A percentile compares a stretch with the other conserved stretches of the same genome.
phyloP scores from a whole-genome alignment of 805 yeast species.

The Maudiozyma turicensis region DNA sequence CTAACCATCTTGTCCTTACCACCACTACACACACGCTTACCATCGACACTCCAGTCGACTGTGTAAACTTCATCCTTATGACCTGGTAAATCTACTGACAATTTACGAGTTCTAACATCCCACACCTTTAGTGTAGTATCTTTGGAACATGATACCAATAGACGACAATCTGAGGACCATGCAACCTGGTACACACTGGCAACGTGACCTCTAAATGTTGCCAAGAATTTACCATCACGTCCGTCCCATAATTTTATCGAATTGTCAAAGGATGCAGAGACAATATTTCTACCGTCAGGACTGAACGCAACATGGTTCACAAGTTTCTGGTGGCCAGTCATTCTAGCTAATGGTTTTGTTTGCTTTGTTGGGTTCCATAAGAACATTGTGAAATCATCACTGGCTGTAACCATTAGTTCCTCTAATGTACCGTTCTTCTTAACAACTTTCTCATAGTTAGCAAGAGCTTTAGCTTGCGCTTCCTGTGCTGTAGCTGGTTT shows the following conservation, averaged over 20 bases:
- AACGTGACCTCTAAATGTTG: slow-evolving; percentile 93
- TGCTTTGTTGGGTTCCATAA: slow-evolving; percentile 86
- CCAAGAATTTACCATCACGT: slow-evolving; percentile 74
- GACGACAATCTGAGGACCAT: slow-evolving; percentile 92
- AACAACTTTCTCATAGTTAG: slow-evolving; percentile 48
- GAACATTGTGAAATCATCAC: slow-evolving; percentile 97
- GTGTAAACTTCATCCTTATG: slow-evolving; percentile 94
- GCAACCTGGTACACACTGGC: slow-evolving; percentile 97
- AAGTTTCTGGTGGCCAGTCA: slow-evolving; percentile 96
- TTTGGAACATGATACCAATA: slow-evolving; percentile 86
- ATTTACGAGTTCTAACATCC: slow-evolving; percentile 82
- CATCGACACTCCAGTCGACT: slow-evolving; percentile 97
- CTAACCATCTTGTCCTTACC: slow-evolving; percentile 94
- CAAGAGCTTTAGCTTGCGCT: slow-evolving; percentile 39
- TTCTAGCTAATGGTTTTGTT: slow-evolving; percentile 76
- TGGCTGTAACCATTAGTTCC: slow-evolving; percentile 87
- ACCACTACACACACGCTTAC: slow-evolving; percentile 89
- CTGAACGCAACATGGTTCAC: slow-evolving; percentile 94
- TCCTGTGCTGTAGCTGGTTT: slow-evolving; percentile 37
- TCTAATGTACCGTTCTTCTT: slow-evolving; percentile 50
- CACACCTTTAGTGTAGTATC: slow-evolving; percentile 94
- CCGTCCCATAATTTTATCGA: slow-evolving; percentile 97
- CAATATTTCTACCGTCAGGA: slow-evolving; percentile 87
- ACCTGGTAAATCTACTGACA: slow-evolving; percentile 87
- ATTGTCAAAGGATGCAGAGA: slow-evolving; percentile 91